Evolutionary conservation across 805 yeast genomes (phyloP).

Genomic region (Ascoidea rubescens): DNA sequence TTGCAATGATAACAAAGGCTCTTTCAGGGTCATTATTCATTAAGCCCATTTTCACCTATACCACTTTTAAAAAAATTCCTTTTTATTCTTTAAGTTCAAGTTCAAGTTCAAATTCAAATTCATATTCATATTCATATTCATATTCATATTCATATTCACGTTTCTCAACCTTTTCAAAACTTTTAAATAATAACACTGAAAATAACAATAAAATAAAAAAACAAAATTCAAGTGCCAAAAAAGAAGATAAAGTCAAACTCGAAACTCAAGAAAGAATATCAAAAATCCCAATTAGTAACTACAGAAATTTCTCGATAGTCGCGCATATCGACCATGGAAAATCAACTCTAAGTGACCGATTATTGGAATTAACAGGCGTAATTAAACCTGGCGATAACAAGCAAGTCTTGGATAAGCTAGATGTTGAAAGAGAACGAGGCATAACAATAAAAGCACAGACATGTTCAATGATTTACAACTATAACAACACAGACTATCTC

Average conservation of each 20-base stretch:
- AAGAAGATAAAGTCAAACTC: neutral
- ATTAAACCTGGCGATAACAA: constrained; percentile 62
- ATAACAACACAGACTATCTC: constrained; percentile 59
- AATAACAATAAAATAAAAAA: neutral
- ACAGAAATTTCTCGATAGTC: constrained; percentile 84
- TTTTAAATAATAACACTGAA: neutral
- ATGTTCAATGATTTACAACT: constrained; percentile 76
- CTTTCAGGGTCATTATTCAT: neutral
- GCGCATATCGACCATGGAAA: constrained; percentile 92
- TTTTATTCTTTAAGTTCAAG: neutral
- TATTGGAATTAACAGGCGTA: constrained; percentile 81
- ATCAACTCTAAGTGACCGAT: constrained; percentile 79
- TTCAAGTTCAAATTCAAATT: neutral
- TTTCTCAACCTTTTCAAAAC: neutral
- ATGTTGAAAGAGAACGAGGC: constrained; percentile 93
- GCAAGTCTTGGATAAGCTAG: constrained; percentile 82
- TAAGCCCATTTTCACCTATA: neutral
- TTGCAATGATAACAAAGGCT: neutral
- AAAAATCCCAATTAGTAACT: constrained; percentile 71
- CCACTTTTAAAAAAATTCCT: neutral
- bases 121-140: neutral
- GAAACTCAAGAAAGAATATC: constrained; percentile 45
- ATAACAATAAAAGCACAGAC: constrained; percentile 97
- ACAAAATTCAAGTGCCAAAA: neutral
- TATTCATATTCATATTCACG: no score